These are phyloP conservation scores for Xylariomycetidae sp. DNA, from an alignment of 2,329 filamentous ascomycete genomes.

Conservation along the genomic window DNA sequence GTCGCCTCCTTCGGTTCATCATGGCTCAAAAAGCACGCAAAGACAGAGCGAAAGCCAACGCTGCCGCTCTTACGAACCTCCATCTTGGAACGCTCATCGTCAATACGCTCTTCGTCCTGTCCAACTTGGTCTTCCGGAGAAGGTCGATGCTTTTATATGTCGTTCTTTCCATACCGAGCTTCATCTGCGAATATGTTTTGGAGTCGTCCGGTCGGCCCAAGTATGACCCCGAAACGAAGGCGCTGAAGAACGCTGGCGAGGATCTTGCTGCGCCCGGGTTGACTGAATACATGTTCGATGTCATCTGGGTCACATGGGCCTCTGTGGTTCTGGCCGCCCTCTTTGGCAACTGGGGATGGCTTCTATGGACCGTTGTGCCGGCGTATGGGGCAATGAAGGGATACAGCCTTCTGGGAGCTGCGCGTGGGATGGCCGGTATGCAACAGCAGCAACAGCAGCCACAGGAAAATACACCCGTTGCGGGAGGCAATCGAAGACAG, in stretches of 20 bases:
- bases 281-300: constrained; percentile 98
- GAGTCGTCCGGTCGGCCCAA: constrained; percentile 78
- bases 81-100: constrained; percentile 69
- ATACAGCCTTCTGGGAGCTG: constrained; percentile 46
- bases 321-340: constrained; percentile 65
- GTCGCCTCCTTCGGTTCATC: no score
- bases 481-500: constrained; percentile 46
- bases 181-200: constrained; percentile 78
- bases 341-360: constrained; percentile 71
- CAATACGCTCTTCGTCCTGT: constrained; percentile 68
- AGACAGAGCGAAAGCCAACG: constrained; percentile 70
- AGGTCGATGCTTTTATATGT: constrained; percentile 64
- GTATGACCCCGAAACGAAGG: constrained; percentile 55
- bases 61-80: constrained; percentile 69
- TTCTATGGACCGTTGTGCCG: constrained; percentile 49
- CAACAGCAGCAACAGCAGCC: constrained; percentile 26
- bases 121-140: constrained; percentile 59
- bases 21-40: constrained; percentile 62
- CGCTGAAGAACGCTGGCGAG: constrained; percentile 74
- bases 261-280: constrained; percentile 82
- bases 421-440: constrained; percentile 48
- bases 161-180: constrained; percentile 65
- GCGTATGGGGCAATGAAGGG: constrained; percentile 51
- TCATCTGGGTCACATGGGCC: constrained; percentile 90
- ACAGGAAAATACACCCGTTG: constrained; percentile 24